Percentiles rank a stretch among this genome's conserved stretches.
phyloP scores from a whole-genome alignment of 768 basidiomycete genomes.

The Coprinopsis marcescibilis region DNA sequence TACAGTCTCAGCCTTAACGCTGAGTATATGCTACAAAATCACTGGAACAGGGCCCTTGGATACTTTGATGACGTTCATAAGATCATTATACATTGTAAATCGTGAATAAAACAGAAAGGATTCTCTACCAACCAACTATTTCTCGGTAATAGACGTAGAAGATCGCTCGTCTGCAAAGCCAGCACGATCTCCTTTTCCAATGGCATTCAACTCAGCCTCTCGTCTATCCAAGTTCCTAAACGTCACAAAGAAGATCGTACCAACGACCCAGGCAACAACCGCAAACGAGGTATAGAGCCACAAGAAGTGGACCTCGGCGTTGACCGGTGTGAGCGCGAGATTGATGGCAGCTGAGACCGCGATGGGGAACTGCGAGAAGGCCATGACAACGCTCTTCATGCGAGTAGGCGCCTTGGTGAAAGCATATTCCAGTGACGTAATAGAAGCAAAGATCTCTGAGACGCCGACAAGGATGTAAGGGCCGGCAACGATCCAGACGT shows the following conservation, averaged over 20 bases:
- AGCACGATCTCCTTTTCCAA: no score
- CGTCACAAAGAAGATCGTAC: constrained; percentile 42
- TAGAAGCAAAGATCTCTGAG: constrained; percentile 51
- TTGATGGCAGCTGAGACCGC: constrained; percentile 47
- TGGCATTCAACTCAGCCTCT: no score
- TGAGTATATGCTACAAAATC: no score
- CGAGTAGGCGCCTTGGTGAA: constrained; percentile 59
- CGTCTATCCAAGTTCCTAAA: no score
- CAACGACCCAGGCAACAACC: constrained; percentile 37
- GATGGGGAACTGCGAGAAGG: constrained; percentile 43
- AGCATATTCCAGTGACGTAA: constrained; percentile 56
- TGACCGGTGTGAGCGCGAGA: constrained; percentile 41
- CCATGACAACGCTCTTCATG: constrained; percentile 61
- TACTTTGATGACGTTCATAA: no score
- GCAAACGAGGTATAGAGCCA: constrained; percentile 47
- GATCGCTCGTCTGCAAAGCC: no score
- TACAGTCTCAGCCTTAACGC: no score
- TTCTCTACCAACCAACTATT: no score
- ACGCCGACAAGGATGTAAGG: constrained; percentile 54
- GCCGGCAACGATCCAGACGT: constrained; percentile 45
- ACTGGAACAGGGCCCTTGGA: no score
- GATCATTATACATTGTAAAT: no score
- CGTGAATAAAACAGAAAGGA: no score
- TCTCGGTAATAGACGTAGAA: no score
- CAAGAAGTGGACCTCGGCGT: constrained; percentile 37